A percentile compares a stretch with the other conserved stretches of the same genome.
These are phyloP conservation scores for Leccinum subgranulosum DNA, from an alignment of 768 basidiomycete species.

Conservation along the genomic window DNA sequence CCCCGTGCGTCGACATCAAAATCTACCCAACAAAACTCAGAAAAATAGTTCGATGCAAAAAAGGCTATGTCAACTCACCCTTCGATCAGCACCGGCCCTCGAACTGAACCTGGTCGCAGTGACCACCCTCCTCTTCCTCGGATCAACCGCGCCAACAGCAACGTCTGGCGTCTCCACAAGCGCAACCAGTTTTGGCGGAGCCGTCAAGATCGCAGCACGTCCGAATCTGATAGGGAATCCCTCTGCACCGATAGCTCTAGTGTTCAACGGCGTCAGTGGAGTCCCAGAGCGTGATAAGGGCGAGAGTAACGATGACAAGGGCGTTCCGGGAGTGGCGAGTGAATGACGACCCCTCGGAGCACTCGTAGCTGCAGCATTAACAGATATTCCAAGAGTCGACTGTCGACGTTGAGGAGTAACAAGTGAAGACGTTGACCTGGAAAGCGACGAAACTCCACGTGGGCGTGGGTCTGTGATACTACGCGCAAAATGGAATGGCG, in stretches of 20 bases:
- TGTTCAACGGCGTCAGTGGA: slow-evolving; percentile 27
- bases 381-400: slow-evolving; percentile 32
- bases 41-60: background rate
- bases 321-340: slow-evolving; percentile 39
- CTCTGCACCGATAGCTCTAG: slow-evolving; percentile 24
- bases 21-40: slow-evolving; percentile 43
- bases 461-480: slow-evolving; percentile 31
- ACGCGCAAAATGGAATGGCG: slow-evolving; percentile 20
- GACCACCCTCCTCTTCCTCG: slow-evolving; percentile 77
- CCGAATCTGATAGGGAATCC: slow-evolving; percentile 54
- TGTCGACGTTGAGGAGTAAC: slow-evolving; percentile 40
- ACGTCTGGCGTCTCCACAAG: slow-evolving; percentile 86
- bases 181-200: slow-evolving; percentile 80
- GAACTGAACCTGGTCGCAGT: slow-evolving; percentile 88
- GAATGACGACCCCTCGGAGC: slow-evolving; percentile 45
- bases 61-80: slow-evolving; percentile 46
- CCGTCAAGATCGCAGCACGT: slow-evolving; percentile 72
- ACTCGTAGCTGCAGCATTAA: slow-evolving; percentile 22
- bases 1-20: slow-evolving; percentile 78
- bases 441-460: slow-evolving; percentile 50
- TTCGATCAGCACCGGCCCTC: slow-evolving; percentile 73
- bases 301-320: slow-evolving; percentile 31
- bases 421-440: slow-evolving; percentile 50
- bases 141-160: slow-evolving; percentile 86
- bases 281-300: slow-evolving; percentile 34